Base-by-base conservation (phyloP, 345 rosid genomes). In the Rhodamnia argentea region DNA sequence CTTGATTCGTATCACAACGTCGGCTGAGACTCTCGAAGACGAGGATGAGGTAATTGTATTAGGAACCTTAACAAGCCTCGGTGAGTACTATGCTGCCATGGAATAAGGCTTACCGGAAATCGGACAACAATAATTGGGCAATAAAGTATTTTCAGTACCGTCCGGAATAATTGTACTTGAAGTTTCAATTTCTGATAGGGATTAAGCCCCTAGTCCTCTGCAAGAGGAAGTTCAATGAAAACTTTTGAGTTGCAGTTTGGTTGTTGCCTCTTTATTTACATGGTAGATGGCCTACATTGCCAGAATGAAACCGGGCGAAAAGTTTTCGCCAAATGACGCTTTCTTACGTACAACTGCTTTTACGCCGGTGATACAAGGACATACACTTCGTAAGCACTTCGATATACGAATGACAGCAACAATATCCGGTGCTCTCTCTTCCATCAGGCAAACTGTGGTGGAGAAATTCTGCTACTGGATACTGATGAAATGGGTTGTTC, bases 1-100 rank as follows among this genome's bases (percentile, higher is more conserved):
- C 83, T 94, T 2, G 99, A 97, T 88, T 96, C 98, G 1, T 94
- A 87, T 88, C 96, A 94, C 82, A 96, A 93, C 86, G 93, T 93
- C 84, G 90, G 93, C 84, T 91, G 40, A 37, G 40, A 52, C 84
- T 37, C 52, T 50, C 42, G 0, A 1, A 27, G 13, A 37, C 47
- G 18, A 70, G 78, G 47, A 70, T 37, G 0, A 70, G 78, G 47
- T 70, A 70, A 32, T 70, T 70, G 47, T 70, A 64, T 37, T 9
- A 9, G 42, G 78, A 70, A 52, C 53, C 85, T n/a, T 85, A 37
- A 51, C 47, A 84, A 55, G 57, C 10, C 85, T 85, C 84, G 58
- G 82, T 82, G 50, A 85, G 83, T 86, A 24, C 70, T 83, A 9
- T 53, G 2, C 26, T 82, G 6, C 47, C 84, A 10, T 23, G 59